A percentile compares a stretch with the other conserved stretches of the same genome.
Conservation (phyloP, 805 yeast genomes). For the Myxozyma vanderwaltii region DNA sequence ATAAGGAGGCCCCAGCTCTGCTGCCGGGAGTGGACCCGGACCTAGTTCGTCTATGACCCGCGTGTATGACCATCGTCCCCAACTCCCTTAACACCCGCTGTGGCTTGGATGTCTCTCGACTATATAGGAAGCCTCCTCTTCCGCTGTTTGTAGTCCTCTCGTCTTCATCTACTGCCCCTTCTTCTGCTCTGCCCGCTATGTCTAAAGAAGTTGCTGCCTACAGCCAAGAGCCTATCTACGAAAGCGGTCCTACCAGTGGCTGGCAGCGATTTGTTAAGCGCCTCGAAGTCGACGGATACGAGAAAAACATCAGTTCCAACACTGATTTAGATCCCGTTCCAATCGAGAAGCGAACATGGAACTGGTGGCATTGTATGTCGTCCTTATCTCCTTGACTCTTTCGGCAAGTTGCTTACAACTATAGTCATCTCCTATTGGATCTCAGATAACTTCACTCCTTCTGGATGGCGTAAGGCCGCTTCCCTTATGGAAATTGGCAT, state of each 20-base stretch:
- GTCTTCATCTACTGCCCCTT: not conserved
- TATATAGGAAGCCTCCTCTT: not conserved
- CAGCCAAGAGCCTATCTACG: not conserved
- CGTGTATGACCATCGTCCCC: too few relatives aligned
- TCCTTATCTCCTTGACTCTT: not conserved
- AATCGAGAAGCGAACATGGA: conserved; percentile 31
- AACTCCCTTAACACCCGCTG: too few relatives aligned
- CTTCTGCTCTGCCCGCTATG: too few relatives aligned
- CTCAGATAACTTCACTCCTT: conserved; percentile 29
- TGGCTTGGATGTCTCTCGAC: too few relatives aligned
- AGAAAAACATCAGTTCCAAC: conserved; percentile 7
- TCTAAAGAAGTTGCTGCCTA: not conserved
- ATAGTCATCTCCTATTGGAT: conserved; percentile 29
- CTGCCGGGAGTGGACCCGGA: too few relatives aligned
- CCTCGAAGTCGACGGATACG: conserved; percentile 14
- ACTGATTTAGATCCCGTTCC: conserved; percentile 35
- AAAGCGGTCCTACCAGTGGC: not conserved
- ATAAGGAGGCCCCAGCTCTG: too few relatives aligned
- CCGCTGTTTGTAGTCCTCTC: not conserved
- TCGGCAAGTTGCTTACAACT: not conserved
- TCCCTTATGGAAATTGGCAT: conserved; percentile 33
- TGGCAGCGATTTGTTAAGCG: conserved; percentile 13
- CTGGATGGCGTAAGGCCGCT: conserved; percentile 35
- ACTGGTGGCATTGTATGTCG: conserved; percentile 24
- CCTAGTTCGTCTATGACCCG: too few relatives aligned